Percentiles rank a stretch among this genome's conserved stretches.
These are phyloP conservation scores for Purpureocillium takamizusanense DNA, from an alignment of 2,329 filamentous ascomycete genomes.

Conservation along the genomic window DNA sequence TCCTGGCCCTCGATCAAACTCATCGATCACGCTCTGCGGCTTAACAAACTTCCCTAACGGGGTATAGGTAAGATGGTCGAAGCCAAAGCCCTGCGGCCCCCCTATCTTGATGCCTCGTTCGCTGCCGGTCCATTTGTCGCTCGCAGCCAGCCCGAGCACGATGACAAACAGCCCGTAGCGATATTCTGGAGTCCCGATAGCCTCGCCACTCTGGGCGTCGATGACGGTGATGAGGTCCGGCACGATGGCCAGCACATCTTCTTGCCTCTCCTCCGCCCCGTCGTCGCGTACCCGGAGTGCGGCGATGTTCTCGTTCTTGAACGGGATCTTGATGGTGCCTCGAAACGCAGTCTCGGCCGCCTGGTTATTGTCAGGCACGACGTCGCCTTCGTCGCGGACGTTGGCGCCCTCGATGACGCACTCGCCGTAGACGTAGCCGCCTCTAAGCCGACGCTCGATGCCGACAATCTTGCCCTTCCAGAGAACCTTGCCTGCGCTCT, in stretches of 20 bases:
- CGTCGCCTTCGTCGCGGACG: constrained; percentile 18
- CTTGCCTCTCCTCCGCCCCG: constrained; percentile 25
- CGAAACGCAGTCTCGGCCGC: constrained; percentile 15
- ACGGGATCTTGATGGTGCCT: constrained; percentile 53
- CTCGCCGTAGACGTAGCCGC: constrained; percentile 51
- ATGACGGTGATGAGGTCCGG: constrained; percentile 49
- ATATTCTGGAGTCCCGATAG: constrained; percentile 48
- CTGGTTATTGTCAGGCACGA: constrained; percentile 1
- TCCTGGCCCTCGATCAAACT: constrained; percentile 27
- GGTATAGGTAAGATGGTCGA: constrained; percentile 36
- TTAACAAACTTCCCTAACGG: constrained; percentile 38
- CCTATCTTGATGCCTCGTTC: constrained; percentile 38
- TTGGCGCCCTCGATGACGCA: constrained; percentile 44
- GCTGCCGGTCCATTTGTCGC: constrained; percentile 34
- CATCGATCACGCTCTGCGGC: constrained; percentile 44
- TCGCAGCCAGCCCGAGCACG: constrained; percentile 36
- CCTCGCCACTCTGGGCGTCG: constrained; percentile 46
- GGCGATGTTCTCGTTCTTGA: constrained; percentile 69
- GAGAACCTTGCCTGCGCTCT: constrained; percentile 43
- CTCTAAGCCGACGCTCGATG: constrained; percentile 45
- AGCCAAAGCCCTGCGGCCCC: constrained; percentile 38
- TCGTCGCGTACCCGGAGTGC: constrained; percentile 30
- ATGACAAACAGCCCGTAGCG: constrained; percentile 41
- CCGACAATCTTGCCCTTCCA: constrained; percentile 56
- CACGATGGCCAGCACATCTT: constrained; percentile 40